Conservation (phyloP, 306 rosid genomes). For the Parietaria judaica region DNA sequence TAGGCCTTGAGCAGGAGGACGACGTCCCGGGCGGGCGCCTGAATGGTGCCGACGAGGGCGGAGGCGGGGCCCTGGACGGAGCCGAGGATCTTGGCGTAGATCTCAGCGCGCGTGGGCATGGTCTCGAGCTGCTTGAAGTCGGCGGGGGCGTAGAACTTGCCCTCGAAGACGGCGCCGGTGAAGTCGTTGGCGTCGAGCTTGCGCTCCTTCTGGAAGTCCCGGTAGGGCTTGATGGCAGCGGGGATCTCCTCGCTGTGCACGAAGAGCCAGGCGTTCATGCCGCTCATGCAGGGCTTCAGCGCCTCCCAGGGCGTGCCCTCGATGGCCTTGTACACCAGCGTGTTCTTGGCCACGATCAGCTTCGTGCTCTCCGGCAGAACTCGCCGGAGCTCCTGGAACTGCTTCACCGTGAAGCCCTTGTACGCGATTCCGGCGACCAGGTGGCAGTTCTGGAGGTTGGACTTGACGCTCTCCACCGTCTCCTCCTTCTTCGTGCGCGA, state of each 20-base stretch:
- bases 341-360: conserved; percentile 86
- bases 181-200: conserved; percentile 80
- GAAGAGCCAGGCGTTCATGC: conserved; percentile 92
- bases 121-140: conserved; percentile 64
- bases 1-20: conserved; percentile 69
- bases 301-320: conserved; percentile 81
- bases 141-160: conserved; percentile 67
- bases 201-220: conserved; percentile 79
- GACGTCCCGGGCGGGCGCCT: conserved; percentile 80
- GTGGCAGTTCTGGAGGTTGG: conserved; percentile 64
- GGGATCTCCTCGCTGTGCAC: conserved; percentile 94
- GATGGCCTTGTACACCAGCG: conserved; percentile 68
- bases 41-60: conserved; percentile 59
- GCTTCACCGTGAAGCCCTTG: conserved; percentile 85
- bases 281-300: conserved; percentile 84
- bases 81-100: conserved; percentile 69
- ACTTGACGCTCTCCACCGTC: conserved; percentile 47
- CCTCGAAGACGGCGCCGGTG: conserved; percentile 86
- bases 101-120: conserved; percentile 69
- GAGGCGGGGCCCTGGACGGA: conserved; percentile 60
- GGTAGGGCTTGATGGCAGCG: conserved; percentile 65
- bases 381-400: conserved; percentile 74
- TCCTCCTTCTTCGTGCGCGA: conserved; percentile 71
- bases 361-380: conserved; percentile 59
- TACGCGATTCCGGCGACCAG: conserved; percentile 75